Evolutionary conservation across 257 asterid species (phyloP), one percentile per base, ranked within the genome.

Genomic region (Penstemon davidsonii): DNA sequence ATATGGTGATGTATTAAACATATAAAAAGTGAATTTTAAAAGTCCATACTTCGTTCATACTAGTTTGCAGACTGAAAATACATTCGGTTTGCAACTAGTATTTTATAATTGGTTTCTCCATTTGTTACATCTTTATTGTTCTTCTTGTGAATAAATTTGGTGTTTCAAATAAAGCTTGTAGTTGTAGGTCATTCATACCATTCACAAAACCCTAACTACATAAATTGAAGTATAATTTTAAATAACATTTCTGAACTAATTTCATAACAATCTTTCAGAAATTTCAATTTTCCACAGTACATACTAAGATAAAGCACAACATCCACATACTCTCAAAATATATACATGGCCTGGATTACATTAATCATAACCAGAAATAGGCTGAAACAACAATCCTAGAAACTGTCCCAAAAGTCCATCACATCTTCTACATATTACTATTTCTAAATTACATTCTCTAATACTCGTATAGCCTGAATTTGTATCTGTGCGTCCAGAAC

Each of bases 351-450:
- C 15, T 44, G 39, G 67, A 8, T 63, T 47, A 46, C 40, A 50
- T 51, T 56, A 51, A 65, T 39, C 58, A 5, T 39, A 39, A 64
- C 40, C 37, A 39, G 8, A 65, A 51, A 38, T 5, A 13, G 42
- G 43, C 63, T 36, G 55, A 18, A 66, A 43, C 43, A 53, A 49
- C 25, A 10, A 5, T 40, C 43, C 15, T 53, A 46, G 47, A 60
- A 58, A 5, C 19, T 13, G 36, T 18, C 51, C 33, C 33, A 25
- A 25, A 9, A 13, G n/a, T 13, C 40, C 39, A 33, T 50, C 11
- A 54, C 45, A 60, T 61, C 9, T 73, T 54, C 38, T 25, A 25
- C 58, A 67, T 38, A 19, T 46, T 55, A 70, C 56, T 57, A 55
- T 13, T 38, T 39, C 38, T 37, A 62, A 38, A 50, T 59, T 38